Base-by-base conservation (phyloP, 2,329 filamentous ascomycete species). In the Penicillium sp. region DNA sequence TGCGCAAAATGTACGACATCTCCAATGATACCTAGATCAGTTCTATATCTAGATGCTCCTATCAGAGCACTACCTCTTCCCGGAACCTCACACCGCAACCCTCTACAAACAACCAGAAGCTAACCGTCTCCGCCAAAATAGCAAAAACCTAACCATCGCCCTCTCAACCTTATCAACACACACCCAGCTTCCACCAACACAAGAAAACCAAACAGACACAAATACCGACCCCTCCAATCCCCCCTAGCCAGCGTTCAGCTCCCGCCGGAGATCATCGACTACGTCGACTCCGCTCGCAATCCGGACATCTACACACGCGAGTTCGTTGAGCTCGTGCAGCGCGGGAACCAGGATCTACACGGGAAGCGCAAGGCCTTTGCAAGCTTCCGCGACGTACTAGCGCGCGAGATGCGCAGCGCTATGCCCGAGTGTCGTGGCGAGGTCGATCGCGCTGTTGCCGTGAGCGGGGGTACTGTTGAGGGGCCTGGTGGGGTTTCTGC, bases 281-380 rank as follows among this genome's bases (percentile, higher is more conserved):
- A 84, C 63, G 80, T 86, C 29, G 81, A 84, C 58, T 72, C 76
- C 16, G 77, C 80, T 14, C 78, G 82, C 18, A 86, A 86, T 60
- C 82, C 82, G 7, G 82, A 85, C 59, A 84, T 85, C 57, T 85
- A 83, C 66, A 84, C 81, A 8, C 76, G 82, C 38, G 81, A 85
- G 57, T 83, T 84, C 55, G 80, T 85, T 37, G 82, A 86, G 66
- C 71, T 80, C 25, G 80, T 82, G 8, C 81, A 84, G 69, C 74
- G 77, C 53, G 77, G 78, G 41, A 86, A 86, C 55, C 80, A 83
- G 61, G 77, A 80, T 65, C 67, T 84, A 43, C 82, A 80, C 57
- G 82, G 82, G 28, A 80, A 81, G 58, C 74, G 73, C 48, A 76
- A 82, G 59, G 82, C 80, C 1, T 84, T 82, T 65, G 75, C 74